Base-by-base conservation (phyloP, 345 rosid genomes). In the Dipteronia dyeriana region DNA sequence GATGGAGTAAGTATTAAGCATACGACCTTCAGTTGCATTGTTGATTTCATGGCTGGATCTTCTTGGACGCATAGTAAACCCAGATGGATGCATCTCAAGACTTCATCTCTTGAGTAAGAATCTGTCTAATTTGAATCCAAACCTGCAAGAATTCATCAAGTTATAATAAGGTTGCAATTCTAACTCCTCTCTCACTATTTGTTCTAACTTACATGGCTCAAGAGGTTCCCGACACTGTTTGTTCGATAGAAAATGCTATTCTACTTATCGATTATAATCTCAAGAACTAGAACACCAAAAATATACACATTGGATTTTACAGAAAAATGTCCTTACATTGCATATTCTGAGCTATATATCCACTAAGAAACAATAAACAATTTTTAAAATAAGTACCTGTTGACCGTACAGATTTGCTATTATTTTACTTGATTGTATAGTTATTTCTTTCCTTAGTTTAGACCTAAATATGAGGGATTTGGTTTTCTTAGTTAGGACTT, bases 11-110 rank as follows among this genome's bases (percentile, higher is more conserved):
- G 80, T 74, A 61, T 75, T 78, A 11, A 86, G 84, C 81, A 78
- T 75, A 34, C 78, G 79, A 66, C 79, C 77, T 3, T 82, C 25
- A 3, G 79, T 43, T 65, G 82, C 87, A 84, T 84, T 61, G 83
- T 51, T 0, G 85, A 87, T 29, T 87, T 80, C 2, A 60, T 77
- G 6, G 78, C 22, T 41, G 73, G 76, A 47, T 68, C 72, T 71
- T 82, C 86, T 17, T 86, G 87, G 71, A 82, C 81, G 17, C 87
- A 84, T n/a, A 84, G 38, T 34, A 86, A 73, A 2, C 79, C 82
- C 56, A 86, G 19, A 8, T 84, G 76, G 54, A 86, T 82, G 78
- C 87, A 86, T 43, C 66, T 78, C 13, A 74, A 17, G 5, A 81
- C 74, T 69, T 83, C 76, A 68, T 57, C 70, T 77, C 65, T 54